Evolutionary conservation across 805 yeast species (phyloP).

Genomic region (Metschnikowia koreensis): DNA sequence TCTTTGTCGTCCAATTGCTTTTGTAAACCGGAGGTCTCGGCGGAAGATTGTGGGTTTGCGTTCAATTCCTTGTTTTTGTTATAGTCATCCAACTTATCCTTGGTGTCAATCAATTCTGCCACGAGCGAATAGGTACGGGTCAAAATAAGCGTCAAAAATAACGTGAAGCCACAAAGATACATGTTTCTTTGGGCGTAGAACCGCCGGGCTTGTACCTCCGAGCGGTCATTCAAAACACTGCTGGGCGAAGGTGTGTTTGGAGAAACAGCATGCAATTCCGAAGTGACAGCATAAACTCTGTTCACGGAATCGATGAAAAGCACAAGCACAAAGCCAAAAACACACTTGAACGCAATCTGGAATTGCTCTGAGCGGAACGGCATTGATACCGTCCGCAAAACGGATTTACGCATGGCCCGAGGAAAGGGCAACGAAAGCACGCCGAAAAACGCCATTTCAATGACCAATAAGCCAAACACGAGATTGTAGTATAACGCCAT

Average conservation of each 20-base stretch:
- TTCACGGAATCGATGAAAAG: slow-evolving; percentile 87
- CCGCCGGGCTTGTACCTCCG: slow-evolving; percentile 85
- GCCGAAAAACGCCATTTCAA: slow-evolving; percentile 78
- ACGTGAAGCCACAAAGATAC: slow-evolving; percentile 92
- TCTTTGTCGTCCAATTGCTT: slow-evolving; percentile 52
- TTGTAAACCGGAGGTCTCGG: slow-evolving; percentile 48
- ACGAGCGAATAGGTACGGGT: slow-evolving; percentile 82
- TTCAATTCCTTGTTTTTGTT: slow-evolving; percentile 25
- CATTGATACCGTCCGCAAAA: slow-evolving; percentile 58
- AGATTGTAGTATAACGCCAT: slow-evolving; percentile 47
- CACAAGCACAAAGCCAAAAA: slow-evolving; percentile 77
- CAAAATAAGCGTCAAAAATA: slow-evolving; percentile 82
- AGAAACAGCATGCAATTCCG: slow-evolving; percentile 49
- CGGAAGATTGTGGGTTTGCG: slow-evolving; percentile 17
- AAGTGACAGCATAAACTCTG: slow-evolving; percentile 67
- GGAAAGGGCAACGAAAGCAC: slow-evolving; percentile 86
- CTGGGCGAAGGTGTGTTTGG: slow-evolving; percentile 18
- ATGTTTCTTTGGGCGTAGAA: slow-evolving; percentile 96
- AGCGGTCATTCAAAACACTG: slow-evolving; percentile 51
- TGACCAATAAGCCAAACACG: slow-evolving; percentile 72
- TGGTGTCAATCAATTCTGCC: slow-evolving; percentile 64
- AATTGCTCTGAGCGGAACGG: slow-evolving; percentile 73
- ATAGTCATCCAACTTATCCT: slow-evolving; percentile 52
- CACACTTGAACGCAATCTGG: slow-evolving; percentile 74
- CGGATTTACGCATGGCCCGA: slow-evolving; percentile 62